phyloP scores from a whole-genome alignment of 108 stramenopile species.

The Nannochloropsis salina region DNA sequence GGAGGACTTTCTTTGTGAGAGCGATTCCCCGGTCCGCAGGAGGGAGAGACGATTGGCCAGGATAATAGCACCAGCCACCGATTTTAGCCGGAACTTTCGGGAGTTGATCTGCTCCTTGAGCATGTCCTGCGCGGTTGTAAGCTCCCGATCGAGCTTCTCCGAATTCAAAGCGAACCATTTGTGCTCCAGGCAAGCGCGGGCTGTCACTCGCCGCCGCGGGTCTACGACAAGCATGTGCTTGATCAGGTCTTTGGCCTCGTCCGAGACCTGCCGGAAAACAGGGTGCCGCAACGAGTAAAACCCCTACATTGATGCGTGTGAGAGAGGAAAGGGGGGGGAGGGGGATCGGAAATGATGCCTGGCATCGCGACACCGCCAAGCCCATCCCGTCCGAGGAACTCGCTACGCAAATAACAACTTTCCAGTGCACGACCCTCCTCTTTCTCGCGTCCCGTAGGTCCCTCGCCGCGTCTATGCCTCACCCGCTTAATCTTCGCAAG shows the following conservation, averaged over 20 bases:
- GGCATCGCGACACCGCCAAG: too few species aligned
- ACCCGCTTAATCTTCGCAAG: background rate
- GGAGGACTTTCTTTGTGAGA: background rate
- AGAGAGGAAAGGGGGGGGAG: background rate
- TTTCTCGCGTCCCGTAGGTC: background rate
- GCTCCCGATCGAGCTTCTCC: background rate
- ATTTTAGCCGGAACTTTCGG: background rate
- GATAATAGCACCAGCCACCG: background rate
- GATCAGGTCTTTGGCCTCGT: conserved; percentile 11
- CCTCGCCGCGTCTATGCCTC: background rate
- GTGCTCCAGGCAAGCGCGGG: conserved; percentile 14
- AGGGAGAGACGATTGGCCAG: background rate
- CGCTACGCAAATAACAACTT: background rate
- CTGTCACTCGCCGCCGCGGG: background rate
- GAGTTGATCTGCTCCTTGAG: background rate
- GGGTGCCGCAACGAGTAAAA: background rate
- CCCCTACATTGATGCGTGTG: background rate
- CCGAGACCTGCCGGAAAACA: background rate
- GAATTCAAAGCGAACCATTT: background rate
- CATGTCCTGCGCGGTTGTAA: background rate
- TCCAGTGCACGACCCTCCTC: background rate
- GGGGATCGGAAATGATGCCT: background rate
- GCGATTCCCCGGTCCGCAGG: background rate
- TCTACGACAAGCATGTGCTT: conserved; percentile 5
- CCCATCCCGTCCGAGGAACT: background rate